These are phyloP conservation scores for Venturia asperata DNA, from an alignment of 2,329 filamentous ascomycete genomes.

Conservation along the genomic window DNA sequence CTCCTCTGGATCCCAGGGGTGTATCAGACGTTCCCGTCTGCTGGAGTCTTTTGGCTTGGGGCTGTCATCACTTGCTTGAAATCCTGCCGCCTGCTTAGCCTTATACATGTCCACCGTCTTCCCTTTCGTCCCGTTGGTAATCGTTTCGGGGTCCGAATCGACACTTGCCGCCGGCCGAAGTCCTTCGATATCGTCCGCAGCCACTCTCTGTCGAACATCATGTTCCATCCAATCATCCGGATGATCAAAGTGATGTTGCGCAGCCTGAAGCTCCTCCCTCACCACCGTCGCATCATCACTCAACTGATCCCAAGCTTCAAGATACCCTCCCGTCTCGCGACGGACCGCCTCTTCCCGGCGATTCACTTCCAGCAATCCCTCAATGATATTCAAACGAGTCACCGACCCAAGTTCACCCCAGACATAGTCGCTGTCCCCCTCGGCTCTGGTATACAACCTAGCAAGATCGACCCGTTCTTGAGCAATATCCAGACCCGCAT, in stretches of 20 bases:
- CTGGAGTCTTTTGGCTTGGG: no score
- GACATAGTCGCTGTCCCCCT: not conserved
- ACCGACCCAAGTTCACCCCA: not conserved
- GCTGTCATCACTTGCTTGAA: no score
- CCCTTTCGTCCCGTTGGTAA: no score
- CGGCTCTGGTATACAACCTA: not conserved
- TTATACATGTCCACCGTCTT: not conserved
- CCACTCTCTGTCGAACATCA: not conserved
- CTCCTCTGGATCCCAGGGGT: no score
- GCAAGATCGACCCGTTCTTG: not conserved
- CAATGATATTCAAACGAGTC: not conserved
- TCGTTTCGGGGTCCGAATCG: no score
- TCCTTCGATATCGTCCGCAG: no score
- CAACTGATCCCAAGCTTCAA: not conserved
- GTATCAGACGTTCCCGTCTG: no score
- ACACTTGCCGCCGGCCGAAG: no score
- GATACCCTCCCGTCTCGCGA: not conserved
- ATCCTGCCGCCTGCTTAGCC: not conserved
- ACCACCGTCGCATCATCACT: not conserved
- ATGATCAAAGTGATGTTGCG: not conserved
- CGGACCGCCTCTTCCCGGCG: not conserved
- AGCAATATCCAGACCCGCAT: not conserved
- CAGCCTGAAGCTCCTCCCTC: not conserved
- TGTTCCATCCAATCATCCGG: not conserved
- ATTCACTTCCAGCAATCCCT: not conserved